These are phyloP conservation scores for Arthrocladium fulminans DNA, from an alignment of 2,329 filamentous ascomycete genomes.

Conservation along the genomic window DNA sequence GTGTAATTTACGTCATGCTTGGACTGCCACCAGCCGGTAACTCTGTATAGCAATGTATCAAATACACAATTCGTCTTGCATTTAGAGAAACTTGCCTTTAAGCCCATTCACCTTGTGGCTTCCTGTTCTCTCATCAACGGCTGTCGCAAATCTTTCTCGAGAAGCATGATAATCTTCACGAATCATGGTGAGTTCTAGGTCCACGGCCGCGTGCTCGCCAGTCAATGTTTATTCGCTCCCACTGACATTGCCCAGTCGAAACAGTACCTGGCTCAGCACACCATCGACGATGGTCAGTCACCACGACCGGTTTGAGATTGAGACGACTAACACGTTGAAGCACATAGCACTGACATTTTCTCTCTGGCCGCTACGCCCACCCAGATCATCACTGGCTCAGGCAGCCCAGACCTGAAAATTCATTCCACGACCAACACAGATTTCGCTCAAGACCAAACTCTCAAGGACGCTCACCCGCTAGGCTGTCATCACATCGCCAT, in stretches of 20 bases:
- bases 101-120: no score
- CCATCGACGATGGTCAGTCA: slow-evolving; percentile 68
- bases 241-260: slow-evolving; percentile 61
- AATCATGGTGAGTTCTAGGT: slow-evolving; percentile 1
- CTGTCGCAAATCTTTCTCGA: background rate
- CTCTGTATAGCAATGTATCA: background rate
- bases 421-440: slow-evolving; percentile 66
- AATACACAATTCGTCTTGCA: no score
- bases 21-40: background rate
- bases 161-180: background rate
- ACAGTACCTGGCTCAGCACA: slow-evolving; percentile 92
- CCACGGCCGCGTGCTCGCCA: background rate
- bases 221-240: background rate
- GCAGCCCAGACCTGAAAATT: slow-evolving; percentile 71
- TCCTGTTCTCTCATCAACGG: background rate
- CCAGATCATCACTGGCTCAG: slow-evolving; percentile 72
- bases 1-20: slow-evolving; percentile 7
- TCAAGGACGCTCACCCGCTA: slow-evolving; percentile 71
- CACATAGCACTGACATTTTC: slow-evolving; percentile 78
- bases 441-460: slow-evolving; percentile 69
- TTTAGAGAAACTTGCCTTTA: no score
- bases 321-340: slow-evolving; percentile 36
- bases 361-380: slow-evolving; percentile 66
- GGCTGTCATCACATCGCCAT: slow-evolving; percentile 85
- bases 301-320: slow-evolving; percentile 1